Conservation (phyloP, 495 filamentous ascomycete species). For the Eremomyces bilateralis region DNA sequence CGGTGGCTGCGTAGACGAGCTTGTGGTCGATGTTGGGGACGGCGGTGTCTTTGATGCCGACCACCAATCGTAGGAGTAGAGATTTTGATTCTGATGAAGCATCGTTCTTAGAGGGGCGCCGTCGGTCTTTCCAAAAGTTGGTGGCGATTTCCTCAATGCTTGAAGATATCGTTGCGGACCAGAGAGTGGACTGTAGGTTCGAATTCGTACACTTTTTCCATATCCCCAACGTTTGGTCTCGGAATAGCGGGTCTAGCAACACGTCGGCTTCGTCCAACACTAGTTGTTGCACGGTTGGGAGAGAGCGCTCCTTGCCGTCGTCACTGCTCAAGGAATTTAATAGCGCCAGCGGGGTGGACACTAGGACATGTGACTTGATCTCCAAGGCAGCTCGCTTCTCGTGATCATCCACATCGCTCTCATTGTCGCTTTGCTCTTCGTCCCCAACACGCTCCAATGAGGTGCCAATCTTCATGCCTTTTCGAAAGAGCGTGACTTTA, state of each 20-base stretch:
- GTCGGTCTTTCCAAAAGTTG: constrained; percentile 33
- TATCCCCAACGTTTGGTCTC: constrained; percentile 69
- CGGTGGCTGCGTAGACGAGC: constrained; percentile 76
- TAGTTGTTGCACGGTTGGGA: constrained; percentile 46
- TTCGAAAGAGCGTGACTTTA: constrained; percentile 62
- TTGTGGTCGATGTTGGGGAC: constrained; percentile 78
- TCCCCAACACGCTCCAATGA: neutral
- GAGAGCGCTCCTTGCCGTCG: constrained; percentile 20
- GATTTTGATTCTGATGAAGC: no score
- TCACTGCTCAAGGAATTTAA: constrained; percentile 43
- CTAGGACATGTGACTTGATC: constrained; percentile 58
- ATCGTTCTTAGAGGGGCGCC: constrained; percentile 11
- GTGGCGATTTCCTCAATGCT: constrained; percentile 61
- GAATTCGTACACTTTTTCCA: constrained; percentile 56
- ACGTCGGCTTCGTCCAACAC: constrained; percentile 92
- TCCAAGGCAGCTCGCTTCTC: constrained; percentile 22
- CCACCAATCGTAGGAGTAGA: constrained; percentile 55
- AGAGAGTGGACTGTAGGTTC: constrained; percentile 50
- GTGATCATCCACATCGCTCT: constrained; percentile 12
- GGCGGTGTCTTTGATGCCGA: constrained; percentile 86
- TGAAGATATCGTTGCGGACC: constrained; percentile 94
- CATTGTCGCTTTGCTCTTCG: constrained; percentile 7
- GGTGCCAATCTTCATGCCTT: constrained; percentile 35
- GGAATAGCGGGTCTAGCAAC: constrained; percentile 74
- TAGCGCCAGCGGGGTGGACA: constrained; percentile 67